Base-by-base conservation (phyloP, 192 early-diverging fungal genomes). In the Glomus cerebriforme region DNA sequence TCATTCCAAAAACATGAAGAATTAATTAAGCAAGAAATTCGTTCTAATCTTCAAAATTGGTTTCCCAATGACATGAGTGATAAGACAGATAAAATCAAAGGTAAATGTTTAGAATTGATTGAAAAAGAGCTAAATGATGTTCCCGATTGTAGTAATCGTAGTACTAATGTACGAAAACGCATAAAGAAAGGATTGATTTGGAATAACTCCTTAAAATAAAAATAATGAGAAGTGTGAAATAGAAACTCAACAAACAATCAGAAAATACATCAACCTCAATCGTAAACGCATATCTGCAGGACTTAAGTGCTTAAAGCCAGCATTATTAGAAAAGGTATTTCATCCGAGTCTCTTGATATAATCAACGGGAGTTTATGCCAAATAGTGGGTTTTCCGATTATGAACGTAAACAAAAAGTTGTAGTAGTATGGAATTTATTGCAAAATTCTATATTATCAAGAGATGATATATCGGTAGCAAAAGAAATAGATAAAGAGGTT, bases 401-500 rank as follows among this genome's bases (percentile, higher is more conserved):
- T 9, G 31, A 77, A 77, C 15, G 59, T 47, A 65, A 77, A 63
- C 29, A 31, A 39, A 39, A 31, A 34, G 76, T 43, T 31, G 65
- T 67, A 19, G 6, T 37, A 43, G 35, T 78, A 45, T 78, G 76
- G 76, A 65, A 26, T n/a, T 32, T 9, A 67, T 3, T 78, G 10
- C 66, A 34, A 49, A 10, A 49, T 47, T 15, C 22, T 49, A 37
- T 59, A 32, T 67, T 29, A 43, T n/a, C 37, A 3, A 69, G 24
- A 64, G 32, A 59, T 12, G 29, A 49, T 26, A 37, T 69, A 17
- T 37, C 22, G 9, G 19, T 47, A 78, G 65, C 22, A 31, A 26
- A 47, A 69, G 58, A 59, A 39, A 78, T 78, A 43, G 64, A 67
- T 58, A 31, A 78, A 19, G 65, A 69, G 27, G 35, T 78, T 22